A percentile compares a stretch with the other conserved stretches of the same genome.
Conservation (phyloP, 805 yeast genomes). For the Saccharomycopsis fermentans region DNA sequence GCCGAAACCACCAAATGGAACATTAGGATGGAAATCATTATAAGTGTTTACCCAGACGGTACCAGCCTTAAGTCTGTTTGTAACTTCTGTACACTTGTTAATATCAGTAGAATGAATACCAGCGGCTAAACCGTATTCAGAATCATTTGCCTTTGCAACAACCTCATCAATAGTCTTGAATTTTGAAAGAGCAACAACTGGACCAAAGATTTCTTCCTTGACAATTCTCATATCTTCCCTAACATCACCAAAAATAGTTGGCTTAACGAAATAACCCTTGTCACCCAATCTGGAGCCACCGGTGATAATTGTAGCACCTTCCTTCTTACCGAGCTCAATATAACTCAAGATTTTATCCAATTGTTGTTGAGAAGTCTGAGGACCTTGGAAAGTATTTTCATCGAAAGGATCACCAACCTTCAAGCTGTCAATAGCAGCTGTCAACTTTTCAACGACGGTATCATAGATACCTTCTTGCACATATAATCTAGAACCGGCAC, state of each 20-base stretch:
- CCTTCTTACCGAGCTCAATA: conserved; percentile 55
- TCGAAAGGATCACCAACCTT: conserved; percentile 74
- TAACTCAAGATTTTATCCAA: conserved; percentile 58
- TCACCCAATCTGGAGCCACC: conserved; percentile 61
- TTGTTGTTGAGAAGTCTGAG: conserved; percentile 64
- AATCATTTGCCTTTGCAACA: conserved; percentile 53
- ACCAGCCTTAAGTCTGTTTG: conserved; percentile 62
- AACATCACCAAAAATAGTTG: conserved; percentile 67
- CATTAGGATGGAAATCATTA: conserved; percentile 63
- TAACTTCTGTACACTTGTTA: conserved; percentile 51
- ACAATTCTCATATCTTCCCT: conserved; percentile 51
- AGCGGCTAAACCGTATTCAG: conserved; percentile 73
- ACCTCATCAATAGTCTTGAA: conserved; percentile 61
- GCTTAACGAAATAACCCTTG: conserved; percentile 64
- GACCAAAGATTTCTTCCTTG: conserved; percentile 72
- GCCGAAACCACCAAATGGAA: conserved; percentile 77
- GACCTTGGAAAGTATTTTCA: conserved; percentile 60
- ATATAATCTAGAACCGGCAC: conserved; percentile 73
- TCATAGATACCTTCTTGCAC: conserved; percentile 67
- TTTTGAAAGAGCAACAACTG: conserved; percentile 62
- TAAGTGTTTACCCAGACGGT: conserved; percentile 75
- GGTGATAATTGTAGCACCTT: conserved; percentile 56
- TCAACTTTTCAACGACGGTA: conserved; percentile 46
- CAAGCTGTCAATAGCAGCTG: conserved; percentile 42
- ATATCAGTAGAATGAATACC: conserved; percentile 63